phyloP scores from a whole-genome alignment of 257 asterid genomes.

The Nicotiana benthamiana region DNA sequence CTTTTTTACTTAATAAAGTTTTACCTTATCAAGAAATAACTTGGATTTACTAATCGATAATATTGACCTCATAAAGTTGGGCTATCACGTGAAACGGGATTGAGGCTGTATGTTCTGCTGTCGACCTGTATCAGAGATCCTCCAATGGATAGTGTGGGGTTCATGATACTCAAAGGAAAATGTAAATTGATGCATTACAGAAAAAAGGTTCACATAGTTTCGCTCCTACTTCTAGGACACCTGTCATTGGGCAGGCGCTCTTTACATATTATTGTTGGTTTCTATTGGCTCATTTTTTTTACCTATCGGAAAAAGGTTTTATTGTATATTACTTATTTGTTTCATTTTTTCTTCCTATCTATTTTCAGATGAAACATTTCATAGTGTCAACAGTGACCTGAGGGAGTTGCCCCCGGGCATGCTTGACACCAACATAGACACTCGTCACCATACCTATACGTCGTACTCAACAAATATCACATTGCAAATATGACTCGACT shows the following conservation, averaged over 20 bases:
- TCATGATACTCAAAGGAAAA: neutral
- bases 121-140: constrained; percentile 2
- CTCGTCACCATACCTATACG: no score
- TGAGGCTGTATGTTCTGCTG: neutral
- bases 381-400: constrained; percentile 62
- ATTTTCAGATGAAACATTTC: constrained; percentile 65
- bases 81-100: neutral
- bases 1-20: no score
- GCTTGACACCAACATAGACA: no score
- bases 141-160: neutral
- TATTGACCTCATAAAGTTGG: neutral
- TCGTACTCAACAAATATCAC: no score
- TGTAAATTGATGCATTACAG: neutral
- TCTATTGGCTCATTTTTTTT: neutral
- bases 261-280: neutral
- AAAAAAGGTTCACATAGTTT: neutral
- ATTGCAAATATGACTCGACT: no score
- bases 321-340: neutral
- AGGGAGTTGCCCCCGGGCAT: constrained; percentile 94
- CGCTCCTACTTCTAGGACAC: neutral
- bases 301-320: neutral
- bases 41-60: neutral
- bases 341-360: neutral
- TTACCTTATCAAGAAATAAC: no score
- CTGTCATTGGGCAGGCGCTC: neutral